phyloP scores from a whole-genome alignment of 163 green algal genomes.

The Volvox carteri region DNA sequence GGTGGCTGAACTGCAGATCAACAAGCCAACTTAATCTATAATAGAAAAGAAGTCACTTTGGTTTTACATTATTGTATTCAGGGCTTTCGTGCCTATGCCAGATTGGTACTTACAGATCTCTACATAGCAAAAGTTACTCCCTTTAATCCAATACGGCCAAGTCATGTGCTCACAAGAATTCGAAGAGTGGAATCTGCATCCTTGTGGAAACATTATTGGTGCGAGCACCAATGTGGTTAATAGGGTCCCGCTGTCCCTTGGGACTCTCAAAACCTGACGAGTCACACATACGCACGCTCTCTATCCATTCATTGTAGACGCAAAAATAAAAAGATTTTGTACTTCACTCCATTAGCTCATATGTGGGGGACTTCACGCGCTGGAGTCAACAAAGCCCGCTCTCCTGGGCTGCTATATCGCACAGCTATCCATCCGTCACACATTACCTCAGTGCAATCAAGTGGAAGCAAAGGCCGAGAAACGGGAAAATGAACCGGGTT shows the following conservation, averaged over 20 bases:
- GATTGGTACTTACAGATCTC: conserved; percentile 8
- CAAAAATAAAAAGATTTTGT: not conserved
- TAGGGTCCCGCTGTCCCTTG: not conserved
- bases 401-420: too few relatives aligned
- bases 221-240: not conserved
- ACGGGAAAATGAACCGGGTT: not conserved
- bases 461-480: not conserved
- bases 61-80: not conserved
- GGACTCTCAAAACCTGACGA: not conserved
- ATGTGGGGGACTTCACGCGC: too few relatives aligned
- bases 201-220: too few relatives aligned
- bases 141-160: too few relatives aligned
- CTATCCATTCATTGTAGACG: not conserved
- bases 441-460: not conserved
- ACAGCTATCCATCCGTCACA: not conserved
- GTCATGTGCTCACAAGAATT: too few relatives aligned
- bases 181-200: too few relatives aligned
- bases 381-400: too few relatives aligned
- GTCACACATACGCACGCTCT: not conserved
- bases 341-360: too few relatives aligned
- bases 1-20: too few relatives aligned
- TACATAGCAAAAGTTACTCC: not conserved
- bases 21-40: not conserved
- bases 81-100: not conserved
- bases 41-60: not conserved